Base-by-base conservation (phyloP, 208 protist species). In the Phytomonas francai region DNA sequence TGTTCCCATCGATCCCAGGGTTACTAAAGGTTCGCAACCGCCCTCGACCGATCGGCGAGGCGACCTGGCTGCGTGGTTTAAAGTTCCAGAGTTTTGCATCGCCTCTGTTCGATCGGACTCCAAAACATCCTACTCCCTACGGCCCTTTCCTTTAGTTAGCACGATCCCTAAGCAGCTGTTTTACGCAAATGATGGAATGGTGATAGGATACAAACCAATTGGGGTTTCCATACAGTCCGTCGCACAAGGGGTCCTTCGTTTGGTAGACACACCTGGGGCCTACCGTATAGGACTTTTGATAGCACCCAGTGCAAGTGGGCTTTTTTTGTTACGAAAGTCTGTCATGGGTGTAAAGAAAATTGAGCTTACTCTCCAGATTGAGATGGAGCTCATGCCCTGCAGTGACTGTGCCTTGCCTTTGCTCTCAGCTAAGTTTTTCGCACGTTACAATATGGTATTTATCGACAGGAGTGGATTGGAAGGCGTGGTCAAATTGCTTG, bases 351-450 rank as follows among this genome's bases (percentile, higher is more conserved):
- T 49, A 1, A 49, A 49, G 12, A 49, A 49, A 3, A 49, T 49
- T 3, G 39, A 49, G 12, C 39, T 49, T 6, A 49, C 39, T 49
- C 39, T 49, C 39, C 39, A 49, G 39, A 49, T 49, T 49, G 39
- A 49, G 39, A 49, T 49, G 39, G 39, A 49, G 16, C 39, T 49
- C 39, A 22, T 49, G 16, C 39, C 39, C 12, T 49, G 39, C 39
- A 49, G 39, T 49, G 39, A 22, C 39, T 49, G 39, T 49, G 9
- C 39, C 39, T 49, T 80, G 60, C 77, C 84, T 39, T 63, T 89
- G 51, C 42, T 89, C 9, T 84, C 80, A 25, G 81, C 78, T 5
- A 32, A 71, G 6, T 89, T 89, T 60, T 86, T 82, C 60, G 42
- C n/a, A 7, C 22, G 19, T 25, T 87, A 82, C 59, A 22, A 36